phyloP scores from a whole-genome alignment of 805 yeast species.

The Metschnikowia aberdeeniae region DNA sequence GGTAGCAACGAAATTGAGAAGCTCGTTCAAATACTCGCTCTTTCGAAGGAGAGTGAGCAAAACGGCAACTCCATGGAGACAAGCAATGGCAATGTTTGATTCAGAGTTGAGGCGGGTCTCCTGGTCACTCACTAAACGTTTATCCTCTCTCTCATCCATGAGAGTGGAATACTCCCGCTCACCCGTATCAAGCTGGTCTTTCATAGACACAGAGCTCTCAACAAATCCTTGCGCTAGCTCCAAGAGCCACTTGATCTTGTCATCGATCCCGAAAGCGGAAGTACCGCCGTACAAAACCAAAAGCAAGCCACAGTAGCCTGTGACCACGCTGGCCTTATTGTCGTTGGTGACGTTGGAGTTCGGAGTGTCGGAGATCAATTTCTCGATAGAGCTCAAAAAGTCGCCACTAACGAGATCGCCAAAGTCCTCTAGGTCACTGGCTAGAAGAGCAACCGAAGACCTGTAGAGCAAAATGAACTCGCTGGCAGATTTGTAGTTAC shows the following conservation, averaged over 20 bases:
- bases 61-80: conserved; percentile 45
- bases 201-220: conserved; percentile 27
- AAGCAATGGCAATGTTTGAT: conserved; percentile 37
- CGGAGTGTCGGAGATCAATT: conserved; percentile 33
- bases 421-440: conserved; percentile 51
- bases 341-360: conserved; percentile 31
- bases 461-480: conserved; percentile 42
- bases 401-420: conserved; percentile 35
- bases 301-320: conserved; percentile 37
- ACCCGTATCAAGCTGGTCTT: conserved; percentile 35
- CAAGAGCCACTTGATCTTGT: conserved; percentile 38
- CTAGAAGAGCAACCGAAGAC: conserved; percentile 39
- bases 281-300: conserved; percentile 46
- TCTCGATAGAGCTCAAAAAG: conserved; percentile 23
- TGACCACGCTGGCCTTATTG: conserved; percentile 35
- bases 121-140: conserved; percentile 32
- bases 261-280: conserved; percentile 48
- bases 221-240: conserved; percentile 41
- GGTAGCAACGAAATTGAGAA: conserved; percentile 25
- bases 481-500: conserved; percentile 33
- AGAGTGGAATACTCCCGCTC: conserved; percentile 41
- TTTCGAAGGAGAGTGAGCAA: conserved; percentile 42
- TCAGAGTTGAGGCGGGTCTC: conserved; percentile 28
- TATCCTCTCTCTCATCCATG: conserved; percentile 34
- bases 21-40: conserved; percentile 41